These are phyloP conservation scores for Aegilops speltoides DNA, from an alignment of 176 grass and related monocot species.

Conservation along the genomic window DNA sequence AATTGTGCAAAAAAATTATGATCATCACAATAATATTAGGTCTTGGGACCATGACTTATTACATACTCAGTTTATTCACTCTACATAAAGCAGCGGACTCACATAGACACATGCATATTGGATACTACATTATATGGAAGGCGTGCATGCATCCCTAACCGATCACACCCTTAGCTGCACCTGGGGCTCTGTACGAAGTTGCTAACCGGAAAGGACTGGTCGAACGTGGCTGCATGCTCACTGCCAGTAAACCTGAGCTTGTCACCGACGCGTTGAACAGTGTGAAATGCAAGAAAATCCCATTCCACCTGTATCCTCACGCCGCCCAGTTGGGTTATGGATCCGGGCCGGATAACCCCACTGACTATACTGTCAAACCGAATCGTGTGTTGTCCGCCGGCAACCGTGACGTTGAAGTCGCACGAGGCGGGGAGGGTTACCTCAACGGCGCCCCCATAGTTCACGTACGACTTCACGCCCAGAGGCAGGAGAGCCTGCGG, in stretches of 20 bases:
- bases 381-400: neutral
- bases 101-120: no score
- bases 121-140: no score
- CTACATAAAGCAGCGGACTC: no score
- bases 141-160: no score
- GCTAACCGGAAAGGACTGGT: neutral
- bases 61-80: no score
- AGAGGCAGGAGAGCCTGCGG: neutral
- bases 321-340: neutral
- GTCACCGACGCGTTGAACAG: neutral
- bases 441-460: neutral
- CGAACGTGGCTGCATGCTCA: neutral
- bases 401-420: neutral
- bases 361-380: neutral
- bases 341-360: neutral
- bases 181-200: neutral
- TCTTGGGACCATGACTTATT: no score
- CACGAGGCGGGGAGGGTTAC: neutral
- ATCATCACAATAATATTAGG: no score
- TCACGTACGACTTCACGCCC: neutral
- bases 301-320: neutral
- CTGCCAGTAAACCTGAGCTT: neutral
- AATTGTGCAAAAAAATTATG: no score
- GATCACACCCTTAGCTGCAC: neutral
- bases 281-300: neutral